Evolutionary conservation across 139 green algal genomes (phyloP).

Genomic region (Volvox reticuliferus): DNA sequence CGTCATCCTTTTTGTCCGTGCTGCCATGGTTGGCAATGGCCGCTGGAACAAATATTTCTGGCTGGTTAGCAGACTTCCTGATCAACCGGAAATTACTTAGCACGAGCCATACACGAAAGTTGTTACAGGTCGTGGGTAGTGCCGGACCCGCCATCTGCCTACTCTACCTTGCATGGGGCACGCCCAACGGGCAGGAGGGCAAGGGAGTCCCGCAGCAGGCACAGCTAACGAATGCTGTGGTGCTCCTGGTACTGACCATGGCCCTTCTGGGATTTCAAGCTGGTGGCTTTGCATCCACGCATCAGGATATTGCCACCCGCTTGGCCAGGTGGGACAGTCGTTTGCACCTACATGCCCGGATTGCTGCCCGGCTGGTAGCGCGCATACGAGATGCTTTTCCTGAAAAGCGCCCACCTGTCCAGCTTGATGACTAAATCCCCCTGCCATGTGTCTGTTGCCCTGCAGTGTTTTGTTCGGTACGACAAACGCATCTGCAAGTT

Average conservation of each 20-base stretch:
- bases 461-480: slow-evolving; percentile 72
- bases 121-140: slow-evolving; percentile 74
- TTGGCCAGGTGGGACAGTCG: slow-evolving; percentile 57
- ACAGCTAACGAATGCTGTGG: slow-evolving; percentile 60
- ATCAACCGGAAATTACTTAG: slow-evolving; percentile 77
- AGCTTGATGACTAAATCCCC: too few relatives aligned
- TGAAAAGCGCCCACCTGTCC: too few relatives aligned
- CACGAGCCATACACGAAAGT: slow-evolving; percentile 76
- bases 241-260: slow-evolving; percentile 65
- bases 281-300: slow-evolving; percentile 84
- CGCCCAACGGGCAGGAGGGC: background rate
- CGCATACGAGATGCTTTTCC: too few relatives aligned
- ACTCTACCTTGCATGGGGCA: slow-evolving; percentile 63
- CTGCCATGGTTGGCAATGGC: slow-evolving; percentile 81
- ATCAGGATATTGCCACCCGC: slow-evolving; percentile 82
- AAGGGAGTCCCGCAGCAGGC: background rate
- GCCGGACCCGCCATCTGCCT: slow-evolving; percentile 75
- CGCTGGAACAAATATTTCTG: slow-evolving; percentile 70
- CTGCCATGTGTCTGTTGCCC: background rate
- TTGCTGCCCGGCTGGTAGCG: too few relatives aligned
- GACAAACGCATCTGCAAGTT: slow-evolving; percentile 77
- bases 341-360: too few relatives aligned
- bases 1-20: slow-evolving; percentile 68
- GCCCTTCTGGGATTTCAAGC: slow-evolving; percentile 68
- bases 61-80: slow-evolving; percentile 77